Base-by-base conservation (phyloP, 495 filamentous ascomycete species). In the Thermochaetoides thermophila region DNA sequence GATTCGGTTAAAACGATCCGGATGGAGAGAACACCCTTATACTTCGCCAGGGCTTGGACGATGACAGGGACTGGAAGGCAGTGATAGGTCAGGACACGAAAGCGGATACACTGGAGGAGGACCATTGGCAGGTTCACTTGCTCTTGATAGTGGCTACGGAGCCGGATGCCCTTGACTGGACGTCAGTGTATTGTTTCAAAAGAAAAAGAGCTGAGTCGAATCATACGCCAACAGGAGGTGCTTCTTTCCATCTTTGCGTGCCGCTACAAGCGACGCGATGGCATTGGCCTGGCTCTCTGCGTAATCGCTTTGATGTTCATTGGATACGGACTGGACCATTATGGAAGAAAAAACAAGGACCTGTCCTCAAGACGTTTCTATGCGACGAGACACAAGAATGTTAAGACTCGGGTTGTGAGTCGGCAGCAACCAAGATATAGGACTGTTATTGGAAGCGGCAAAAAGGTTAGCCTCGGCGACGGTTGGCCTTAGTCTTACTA, bases 61-160 rank as follows among this genome's bases (percentile, higher is more conserved):
- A 94, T 84, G 35, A 68, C 63, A 5, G 81, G 81, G 17, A 95
- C 67, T 52, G 27, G 20, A n/a, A n/a, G n/a, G n/a, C n/a, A n/a
- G n/a, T n/a, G n/a, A n/a, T n/a, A n/a, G n/a, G n/a, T n/a, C n/a
- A n/a, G n/a, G n/a, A n/a, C n/a, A n/a, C n/a, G n/a, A n/a, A n/a
- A n/a, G n/a, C n/a, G n/a, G n/a, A n/a, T n/a, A n/a, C n/a, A n/a
- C n/a, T n/a, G n/a, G n/a, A n/a, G 6, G 6, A 24, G 21, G 21
- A 11, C 21, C 21, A 6, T 11, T 11, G 13, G 9, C 17, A 4
- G 10, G 18, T 3, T 4, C 15, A 13, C 40, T 42, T 43, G 32
- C 49, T 43, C 47, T 95, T 95, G 57, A 94, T 89, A 7, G 84
- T 84, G 29, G 86, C 87, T 22, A 94, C 84, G 8, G 64, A 68